Evolutionary conservation across 306 rosid species (phyloP), one percentile per base, ranked within the genome.

Genomic region (Prunus padus): DNA sequence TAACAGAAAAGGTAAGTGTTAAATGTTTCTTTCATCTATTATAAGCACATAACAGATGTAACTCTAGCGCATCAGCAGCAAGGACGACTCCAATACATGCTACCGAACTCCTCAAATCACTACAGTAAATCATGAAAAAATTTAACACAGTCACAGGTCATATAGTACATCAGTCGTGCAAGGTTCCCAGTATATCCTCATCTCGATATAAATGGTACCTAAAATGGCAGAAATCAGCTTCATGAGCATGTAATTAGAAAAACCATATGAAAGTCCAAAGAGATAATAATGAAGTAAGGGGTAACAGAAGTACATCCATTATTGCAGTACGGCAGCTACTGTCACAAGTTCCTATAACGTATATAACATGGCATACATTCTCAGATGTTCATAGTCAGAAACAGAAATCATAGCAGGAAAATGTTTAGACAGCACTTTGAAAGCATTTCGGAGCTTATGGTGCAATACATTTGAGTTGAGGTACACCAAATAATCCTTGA

Each of bases 161-260:
- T 37, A 37, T 37, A 37, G 42, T 33, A 33, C 37, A 55, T 86
- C 86, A 88, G 62, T 88, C 87, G 77, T 86, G 88, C 65, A 88
- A 75, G 0, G 84, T 86, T 56, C 92, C 90, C 69, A 86, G 42
- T 70, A 88, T 22, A 88, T 56, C 62, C 62, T 56, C 62, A 11
- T 56, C 62, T 22, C 62, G 62, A 22, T 56, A 56, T 9, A 56
- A 25, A 11, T 56, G 62, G 62, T 56, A 56, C 62, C 62, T 56
- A 22, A 22, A 56, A 56, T 11, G 20, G 62, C 28, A 11, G 20
- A 22, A 37, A 37, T 2, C 4, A 22, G 11, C 9, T 18, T 52
- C 8, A n/a, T 54, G 60, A 54, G 26, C 60, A n/a, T n/a, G 25
- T 7, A 6, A 37, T 37, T 37, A 37, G 42, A 37, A 6, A 37